A percentile compares a stretch with the other conserved stretches of the same genome.
phyloP scores from a whole-genome alignment of 345 rosid species.

The Linum usitatissimum region DNA sequence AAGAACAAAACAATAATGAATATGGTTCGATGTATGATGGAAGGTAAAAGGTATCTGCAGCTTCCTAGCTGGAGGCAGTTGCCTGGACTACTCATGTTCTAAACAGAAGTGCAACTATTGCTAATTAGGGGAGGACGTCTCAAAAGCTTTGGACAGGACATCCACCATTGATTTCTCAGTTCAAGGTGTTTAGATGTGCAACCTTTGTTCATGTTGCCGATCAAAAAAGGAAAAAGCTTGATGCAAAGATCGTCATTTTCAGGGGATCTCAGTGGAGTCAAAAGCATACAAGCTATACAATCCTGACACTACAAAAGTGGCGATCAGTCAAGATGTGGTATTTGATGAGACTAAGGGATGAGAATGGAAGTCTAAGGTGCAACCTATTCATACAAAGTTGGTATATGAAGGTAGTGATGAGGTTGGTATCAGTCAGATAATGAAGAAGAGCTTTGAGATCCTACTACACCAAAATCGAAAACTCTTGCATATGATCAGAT shows the following conservation, averaged over 20 bases:
- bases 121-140: background rate
- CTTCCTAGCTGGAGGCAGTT: background rate
- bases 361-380: background rate
- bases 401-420: too few relatives aligned
- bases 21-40: too few relatives aligned
- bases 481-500: too few relatives aligned
- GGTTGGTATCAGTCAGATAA: too few relatives aligned
- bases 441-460: too few relatives aligned
- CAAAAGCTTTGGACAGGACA: too few relatives aligned
- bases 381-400: too few relatives aligned
- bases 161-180: too few relatives aligned
- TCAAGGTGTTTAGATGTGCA: background rate
- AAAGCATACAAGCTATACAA: too few relatives aligned
- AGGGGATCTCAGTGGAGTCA: too few relatives aligned
- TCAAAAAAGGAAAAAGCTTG: background rate
- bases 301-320: background rate
- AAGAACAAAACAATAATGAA: too few relatives aligned
- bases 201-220: background rate
- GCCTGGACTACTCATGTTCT: background rate
- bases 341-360: background rate
- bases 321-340: background rate
- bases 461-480: too few relatives aligned
- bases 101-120: background rate
- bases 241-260: background rate
- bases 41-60: background rate